phyloP scores from a whole-genome alignment of 495 filamentous ascomycete species.

The Rhypophila decipiens region DNA sequence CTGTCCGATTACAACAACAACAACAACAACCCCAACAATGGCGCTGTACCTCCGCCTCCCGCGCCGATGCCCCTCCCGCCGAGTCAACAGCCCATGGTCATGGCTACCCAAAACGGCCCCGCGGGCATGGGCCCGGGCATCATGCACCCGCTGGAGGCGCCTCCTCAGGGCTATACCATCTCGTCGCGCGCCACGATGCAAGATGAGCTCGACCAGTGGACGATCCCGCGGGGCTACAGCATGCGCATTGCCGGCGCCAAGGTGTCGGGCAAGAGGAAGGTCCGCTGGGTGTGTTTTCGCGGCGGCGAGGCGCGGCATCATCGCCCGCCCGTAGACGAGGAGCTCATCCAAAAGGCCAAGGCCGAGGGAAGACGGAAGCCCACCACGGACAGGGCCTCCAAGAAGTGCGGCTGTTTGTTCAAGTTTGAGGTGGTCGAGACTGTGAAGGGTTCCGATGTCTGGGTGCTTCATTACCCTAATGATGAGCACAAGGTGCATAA shows the following conservation, averaged over 20 bases:
- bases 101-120: background rate
- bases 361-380: slow-evolving; percentile 28
- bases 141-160: slow-evolving; percentile 24
- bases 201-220: slow-evolving; percentile 30
- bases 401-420: slow-evolving; percentile 33
- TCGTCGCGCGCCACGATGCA: slow-evolving; percentile 28
- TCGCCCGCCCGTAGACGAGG: slow-evolving; percentile 23
- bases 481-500: slow-evolving; percentile 32
- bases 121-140: slow-evolving; percentile 10
- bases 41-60: background rate
- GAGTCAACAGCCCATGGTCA: background rate
- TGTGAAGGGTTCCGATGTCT: slow-evolving; percentile 23
- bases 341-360: slow-evolving; percentile 20
- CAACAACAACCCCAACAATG: slow-evolving; percentile 4
- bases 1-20: slow-evolving; percentile 1
- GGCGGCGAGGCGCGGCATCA: slow-evolving; percentile 31
- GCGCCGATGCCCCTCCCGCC: background rate
- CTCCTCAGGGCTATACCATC: slow-evolving; percentile 26
- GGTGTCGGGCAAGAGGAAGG: slow-evolving; percentile 28
- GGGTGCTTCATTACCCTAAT: slow-evolving; percentile 31
- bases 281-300: slow-evolving; percentile 33
- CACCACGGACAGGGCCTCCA: slow-evolving; percentile 27
- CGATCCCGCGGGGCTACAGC: slow-evolving; percentile 31
- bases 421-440: slow-evolving; percentile 33
- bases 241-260: slow-evolving; percentile 35